Conservation (phyloP, 1,284 basidiomycete species). For the Malassezia pachydermatis region DNA sequence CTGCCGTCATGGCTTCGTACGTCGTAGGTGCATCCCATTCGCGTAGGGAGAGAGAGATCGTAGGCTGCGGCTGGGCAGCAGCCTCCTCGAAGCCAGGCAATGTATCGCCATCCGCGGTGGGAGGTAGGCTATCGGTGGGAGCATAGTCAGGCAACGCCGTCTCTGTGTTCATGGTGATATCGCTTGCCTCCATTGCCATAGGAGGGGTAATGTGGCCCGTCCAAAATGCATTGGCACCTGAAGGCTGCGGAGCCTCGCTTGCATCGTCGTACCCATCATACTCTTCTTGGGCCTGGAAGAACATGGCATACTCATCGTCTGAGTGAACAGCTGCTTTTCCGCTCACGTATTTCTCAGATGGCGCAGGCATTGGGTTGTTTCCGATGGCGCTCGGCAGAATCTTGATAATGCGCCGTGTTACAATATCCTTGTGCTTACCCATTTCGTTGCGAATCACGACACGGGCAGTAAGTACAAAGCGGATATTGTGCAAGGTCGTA, state of each 20-base stretch:
- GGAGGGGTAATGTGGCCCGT: too few species aligned
- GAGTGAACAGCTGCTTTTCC: too few species aligned
- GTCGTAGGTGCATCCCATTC: not conserved
- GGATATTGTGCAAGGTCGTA: conserved; percentile 39
- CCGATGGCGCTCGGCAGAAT: conserved; percentile 34
- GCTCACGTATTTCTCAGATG: too few species aligned
- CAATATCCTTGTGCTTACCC: conserved; percentile 29
- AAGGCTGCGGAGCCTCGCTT: too few species aligned
- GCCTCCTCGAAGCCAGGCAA: conserved; percentile 15
- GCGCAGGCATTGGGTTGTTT: not conserved
- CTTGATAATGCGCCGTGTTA: conserved; percentile 22
- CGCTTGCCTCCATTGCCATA: too few species aligned
- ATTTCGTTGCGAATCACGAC: conserved; percentile 25
- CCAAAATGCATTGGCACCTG: too few species aligned
- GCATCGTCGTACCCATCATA: conserved; percentile 39
- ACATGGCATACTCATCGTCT: too few species aligned
- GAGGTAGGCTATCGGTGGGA: too few species aligned
- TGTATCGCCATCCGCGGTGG: too few species aligned
- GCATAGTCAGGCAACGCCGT: too few species aligned
- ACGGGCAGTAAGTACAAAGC: conserved; percentile 36
- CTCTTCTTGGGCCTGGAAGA: conserved; percentile 27
- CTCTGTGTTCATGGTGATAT: too few species aligned
- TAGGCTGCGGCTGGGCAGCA: not conserved
- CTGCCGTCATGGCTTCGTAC: not conserved
- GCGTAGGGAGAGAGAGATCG: not conserved